These are phyloP conservation scores for Pseudocercospora musae DNA, from an alignment of 2,329 filamentous ascomycete genomes.

Conservation along the genomic window DNA sequence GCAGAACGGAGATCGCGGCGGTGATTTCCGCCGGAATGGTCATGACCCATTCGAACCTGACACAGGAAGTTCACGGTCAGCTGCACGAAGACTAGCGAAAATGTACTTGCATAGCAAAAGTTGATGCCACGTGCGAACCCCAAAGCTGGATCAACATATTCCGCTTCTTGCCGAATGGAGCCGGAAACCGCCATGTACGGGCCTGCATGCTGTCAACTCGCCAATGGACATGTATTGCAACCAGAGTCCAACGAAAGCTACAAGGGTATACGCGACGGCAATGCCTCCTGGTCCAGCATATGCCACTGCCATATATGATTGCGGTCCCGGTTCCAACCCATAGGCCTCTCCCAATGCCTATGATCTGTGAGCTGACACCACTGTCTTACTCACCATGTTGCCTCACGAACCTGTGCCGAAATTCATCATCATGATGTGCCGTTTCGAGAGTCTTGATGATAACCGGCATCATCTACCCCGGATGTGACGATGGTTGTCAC, in stretches of 20 bases:
- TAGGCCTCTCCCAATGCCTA: conserved; percentile 35
- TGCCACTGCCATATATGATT: too few relatives aligned
- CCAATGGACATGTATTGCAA: conserved; percentile 35
- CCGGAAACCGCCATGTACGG: conserved; percentile 35
- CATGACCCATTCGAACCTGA: conserved; percentile 31
- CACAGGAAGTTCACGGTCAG: background rate
- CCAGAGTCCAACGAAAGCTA: conserved; percentile 36
- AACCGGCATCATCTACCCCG: conserved; percentile 29
- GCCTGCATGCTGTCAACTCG: conserved; percentile 23
- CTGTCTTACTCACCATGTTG: background rate
- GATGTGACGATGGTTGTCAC: conserved; percentile 9
- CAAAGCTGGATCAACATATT: conserved; percentile 36
- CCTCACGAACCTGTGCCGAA: conserved; percentile 31
- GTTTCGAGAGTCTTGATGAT: conserved; percentile 31
- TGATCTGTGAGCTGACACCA: background rate
- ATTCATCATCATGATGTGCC: conserved; percentile 41
- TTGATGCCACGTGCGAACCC: conserved; percentile 37
- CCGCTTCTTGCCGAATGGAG: conserved; percentile 33
- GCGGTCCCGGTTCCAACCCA: conserved; percentile 40
- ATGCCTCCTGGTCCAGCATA: conserved; percentile 37
- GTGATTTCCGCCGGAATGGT: conserved; percentile 38
- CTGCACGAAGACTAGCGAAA: background rate
- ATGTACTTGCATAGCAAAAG: conserved; percentile 16
- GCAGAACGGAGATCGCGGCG: conserved; percentile 34
- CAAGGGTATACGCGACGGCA: conserved; percentile 34